These are phyloP conservation scores for Ulmus americana DNA, from an alignment of 331 rosid genomes.

Conservation along the genomic window DNA sequence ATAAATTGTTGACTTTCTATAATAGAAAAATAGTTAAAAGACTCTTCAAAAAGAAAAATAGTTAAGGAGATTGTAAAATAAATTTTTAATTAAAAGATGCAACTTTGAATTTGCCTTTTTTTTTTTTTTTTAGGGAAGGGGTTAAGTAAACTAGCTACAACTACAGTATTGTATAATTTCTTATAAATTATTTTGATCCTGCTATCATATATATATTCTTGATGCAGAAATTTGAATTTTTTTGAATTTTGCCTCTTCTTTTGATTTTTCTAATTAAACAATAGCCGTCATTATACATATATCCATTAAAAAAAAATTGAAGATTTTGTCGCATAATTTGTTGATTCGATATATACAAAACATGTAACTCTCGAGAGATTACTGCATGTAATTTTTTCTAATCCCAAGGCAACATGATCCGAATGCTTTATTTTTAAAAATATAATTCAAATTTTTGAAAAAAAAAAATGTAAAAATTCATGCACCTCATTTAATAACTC, in stretches of 20 bases:
- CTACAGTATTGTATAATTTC: too few species aligned
- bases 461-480: not conserved
- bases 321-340: not conserved
- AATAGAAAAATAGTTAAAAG: too few species aligned
- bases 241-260: not conserved
- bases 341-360: not conserved
- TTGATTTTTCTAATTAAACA: conserved; percentile 3
- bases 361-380: not conserved
- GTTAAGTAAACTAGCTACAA: too few species aligned
- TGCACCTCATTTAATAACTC: not conserved
- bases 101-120: too few species aligned
- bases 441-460: not conserved
- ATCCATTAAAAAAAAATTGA: not conserved
- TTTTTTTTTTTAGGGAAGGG: not conserved
- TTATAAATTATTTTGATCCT: too few species aligned
- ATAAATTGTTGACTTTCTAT: too few species aligned
- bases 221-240: not conserved
- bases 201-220: not conserved
- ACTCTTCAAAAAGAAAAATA: too few species aligned
- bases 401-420: not conserved
- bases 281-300: not conserved
- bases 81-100: too few species aligned
- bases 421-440: not conserved
- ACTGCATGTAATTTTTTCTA: not conserved
- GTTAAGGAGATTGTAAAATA: too few species aligned